A percentile compares a stretch with the other conserved stretches of the same genome.
These are phyloP conservation scores for Simplicillium sp. DNA, from an alignment of 2,329 filamentous ascomycete species.

Conservation along the genomic window DNA sequence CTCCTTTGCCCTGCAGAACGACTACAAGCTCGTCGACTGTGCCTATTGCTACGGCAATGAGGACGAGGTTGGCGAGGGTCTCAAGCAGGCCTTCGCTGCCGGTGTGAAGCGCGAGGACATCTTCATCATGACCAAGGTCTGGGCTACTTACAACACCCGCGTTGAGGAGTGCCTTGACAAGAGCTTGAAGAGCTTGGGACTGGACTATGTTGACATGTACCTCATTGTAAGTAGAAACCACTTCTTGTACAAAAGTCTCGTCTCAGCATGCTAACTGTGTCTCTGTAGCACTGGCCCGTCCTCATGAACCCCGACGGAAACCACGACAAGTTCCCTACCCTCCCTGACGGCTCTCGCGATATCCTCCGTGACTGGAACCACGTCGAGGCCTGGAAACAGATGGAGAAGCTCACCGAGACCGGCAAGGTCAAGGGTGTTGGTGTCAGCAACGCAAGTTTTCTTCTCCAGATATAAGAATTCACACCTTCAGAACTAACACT, in stretches of 20 bases:
- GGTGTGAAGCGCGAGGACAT: conserved; percentile 70
- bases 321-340: conserved; percentile 66
- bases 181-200: conserved; percentile 61
- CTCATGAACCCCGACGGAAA: conserved; percentile 72
- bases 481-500: conserved; percentile 1
- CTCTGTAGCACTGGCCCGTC: conserved; percentile 63
- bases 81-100: conserved; percentile 60
- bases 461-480: neutral
- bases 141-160: conserved; percentile 68
- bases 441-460: conserved; percentile 40
- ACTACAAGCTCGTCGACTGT: conserved; percentile 57
- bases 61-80: conserved; percentile 69
- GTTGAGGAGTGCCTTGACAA: conserved; percentile 62
- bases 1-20: conserved; percentile 44
- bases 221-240: conserved; percentile 42
- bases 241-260: too few species aligned
- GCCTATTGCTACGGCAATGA: conserved; percentile 77
- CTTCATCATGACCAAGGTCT: conserved; percentile 80
- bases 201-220: conserved; percentile 76
- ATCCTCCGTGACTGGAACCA: conserved; percentile 61
- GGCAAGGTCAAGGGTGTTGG: conserved; percentile 48
- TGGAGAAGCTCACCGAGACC: conserved; percentile 55
- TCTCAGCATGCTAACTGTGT: neutral
- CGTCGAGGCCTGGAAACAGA: conserved; percentile 66
- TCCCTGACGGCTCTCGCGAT: conserved; percentile 64